These are phyloP conservation scores for Pilaira anomala DNA, from an alignment of 192 early-diverging fungal species.

Conservation along the genomic window DNA sequence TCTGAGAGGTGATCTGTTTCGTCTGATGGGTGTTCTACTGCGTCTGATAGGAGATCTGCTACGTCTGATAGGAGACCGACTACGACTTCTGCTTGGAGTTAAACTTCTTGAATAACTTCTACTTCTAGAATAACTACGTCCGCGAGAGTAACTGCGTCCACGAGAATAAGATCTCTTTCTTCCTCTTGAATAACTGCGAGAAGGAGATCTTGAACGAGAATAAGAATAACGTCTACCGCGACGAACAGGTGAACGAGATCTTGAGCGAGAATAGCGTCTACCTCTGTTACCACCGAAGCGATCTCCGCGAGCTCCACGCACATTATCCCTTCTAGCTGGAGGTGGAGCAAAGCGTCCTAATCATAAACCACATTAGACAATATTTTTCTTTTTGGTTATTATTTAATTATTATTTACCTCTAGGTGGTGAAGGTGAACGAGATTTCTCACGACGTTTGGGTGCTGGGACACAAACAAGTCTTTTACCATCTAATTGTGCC, in stretches of 20 bases:
- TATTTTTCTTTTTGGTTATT: not conserved
- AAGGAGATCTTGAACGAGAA: conserved; percentile 34
- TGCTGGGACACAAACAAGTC: conserved; percentile 27
- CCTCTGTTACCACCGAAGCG: conserved; percentile 19
- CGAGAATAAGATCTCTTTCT: conserved; percentile 18
- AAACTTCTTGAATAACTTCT: conserved; percentile 17
- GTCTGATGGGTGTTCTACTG: not conserved
- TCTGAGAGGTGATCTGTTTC: too few relatives aligned
- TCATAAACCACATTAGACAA: not conserved
- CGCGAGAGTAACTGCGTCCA: conserved; percentile 27
- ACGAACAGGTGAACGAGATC: conserved; percentile 28
- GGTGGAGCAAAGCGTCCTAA: conserved; percentile 22
- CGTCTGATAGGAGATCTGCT: not conserved
- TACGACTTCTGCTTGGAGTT: conserved; percentile 24
- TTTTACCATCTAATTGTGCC: conserved; percentile 47
- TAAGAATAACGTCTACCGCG: conserved; percentile 33
- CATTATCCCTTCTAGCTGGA: conserved; percentile 20
- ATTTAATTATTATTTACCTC: conserved; percentile 4
- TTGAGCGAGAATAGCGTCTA: conserved; percentile 23
- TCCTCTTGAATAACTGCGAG: conserved; percentile 33
- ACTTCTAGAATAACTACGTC: conserved; percentile 27
- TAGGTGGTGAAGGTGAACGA: conserved; percentile 25
- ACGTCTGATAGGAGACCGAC: conserved; percentile 4
- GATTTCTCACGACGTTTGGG: conserved; percentile 28
- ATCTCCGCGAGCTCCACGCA: conserved; percentile 12